Evolutionary conservation across 1,139 yeast species (phyloP), one percentile per base, ranked within the genome.

Genomic region (Nematodospora anomalae): DNA sequence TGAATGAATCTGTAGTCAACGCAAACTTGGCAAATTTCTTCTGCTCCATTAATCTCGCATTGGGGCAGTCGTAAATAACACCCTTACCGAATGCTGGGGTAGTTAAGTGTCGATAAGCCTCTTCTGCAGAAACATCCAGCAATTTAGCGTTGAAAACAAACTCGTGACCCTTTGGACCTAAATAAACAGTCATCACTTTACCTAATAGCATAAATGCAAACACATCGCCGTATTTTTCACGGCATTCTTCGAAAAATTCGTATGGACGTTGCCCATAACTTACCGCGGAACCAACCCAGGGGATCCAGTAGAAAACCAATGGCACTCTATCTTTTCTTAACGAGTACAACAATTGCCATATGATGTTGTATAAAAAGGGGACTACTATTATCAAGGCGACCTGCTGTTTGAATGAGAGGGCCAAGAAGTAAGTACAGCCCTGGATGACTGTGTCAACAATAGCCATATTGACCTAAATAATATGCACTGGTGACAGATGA

Each of bases 61-160:
- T 94, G 44, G 98, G 89, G 64, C 97, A 92, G 65, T 92, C 98
- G 60, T 92, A 92, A 41, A 92, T 84, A 38, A 92, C 98, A 49
- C 97, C 98, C 58, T 89, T 80, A 51, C 98, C 98, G 53, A 92
- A 92, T 18, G 89, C 97, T 12, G 98, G 98, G 9, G 97, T 92
- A 22, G 98, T 92, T 63, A 92, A 75, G 60, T 90, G 97, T 45
- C 83, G 76, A 68, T 92, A 92, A 25, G 97, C 97, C 34, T 84
- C 97, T 62, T 92, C 97, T 37, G 98, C 98, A 42, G 90, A 82
- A 20, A 90, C 97, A 51, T 89, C 96, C 22, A 82, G 78, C 38
- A 86, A 74, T 64, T 86, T 90, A 32, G 96, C 89, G 63, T 94
- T 94, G 52, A 92, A 80, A 33, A 92, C 88, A 60, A 92, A 90